Base-by-base conservation (phyloP, 805 yeast species). In the Cyberlindnera petersonii region DNA sequence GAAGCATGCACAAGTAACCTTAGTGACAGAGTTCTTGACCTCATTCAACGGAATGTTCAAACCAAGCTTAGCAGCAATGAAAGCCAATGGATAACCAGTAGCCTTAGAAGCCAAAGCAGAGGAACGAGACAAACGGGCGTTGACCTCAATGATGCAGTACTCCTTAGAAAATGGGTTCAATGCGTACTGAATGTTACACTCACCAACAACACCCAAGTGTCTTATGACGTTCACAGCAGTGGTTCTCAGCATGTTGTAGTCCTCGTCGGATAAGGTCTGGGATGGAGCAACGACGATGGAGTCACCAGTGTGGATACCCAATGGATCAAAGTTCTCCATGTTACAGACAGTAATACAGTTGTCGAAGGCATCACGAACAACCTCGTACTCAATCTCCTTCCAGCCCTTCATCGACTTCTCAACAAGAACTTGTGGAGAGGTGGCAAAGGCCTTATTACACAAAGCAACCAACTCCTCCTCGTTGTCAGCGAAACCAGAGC, bases 301-400 rank as follows among this genome's bases (percentile, higher is more conserved):
- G 65, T 91, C 98, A 71, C 98, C 98, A 42, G 98, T 91, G 68
- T 91, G 98, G 55, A 91, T 84, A 55, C 98, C 98, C 53, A 91
- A 77, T 30, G 98, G 98, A 66, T 91, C 98, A 55, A 91, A 91
- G 72, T 91, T 91, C 71, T 91, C 98, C 98, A 91, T 91, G 68
- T 91, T 91, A 75, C 98, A 91, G 37, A 91, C 98, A 31, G 98
- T 91, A 61, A 91, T 91, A 75, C 98, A 91, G 76, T 91, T 91
- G 52, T 83, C 96, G 40, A 84, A 91, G 48, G 93, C 77, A 70
- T 91, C 98, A 61, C 98, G 83, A 42, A 91, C 98, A 50, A 91
- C 98, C 71, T 91, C 98, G 64, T 91, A 91, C 69, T 91, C 98
- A 46, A 91, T 94, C 68, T 91, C 98, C 65, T 91, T 91, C 98